These are phyloP conservation scores for Fusarium sororula DNA, from an alignment of 2,329 filamentous ascomycete genomes.

Conservation along the genomic window DNA sequence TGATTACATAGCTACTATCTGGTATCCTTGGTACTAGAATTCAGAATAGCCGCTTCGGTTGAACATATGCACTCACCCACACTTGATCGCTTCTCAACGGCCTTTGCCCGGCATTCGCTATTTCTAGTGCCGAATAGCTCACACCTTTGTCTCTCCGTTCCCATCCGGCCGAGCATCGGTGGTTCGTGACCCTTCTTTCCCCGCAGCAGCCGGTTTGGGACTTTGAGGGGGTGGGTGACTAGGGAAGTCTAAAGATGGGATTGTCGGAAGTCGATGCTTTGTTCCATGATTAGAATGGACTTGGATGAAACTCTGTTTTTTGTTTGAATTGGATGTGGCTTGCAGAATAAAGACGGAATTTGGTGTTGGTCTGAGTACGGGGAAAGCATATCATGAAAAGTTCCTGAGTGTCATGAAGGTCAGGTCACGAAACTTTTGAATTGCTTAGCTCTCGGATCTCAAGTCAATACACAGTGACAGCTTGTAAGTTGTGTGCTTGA, in stretches of 20 bases:
- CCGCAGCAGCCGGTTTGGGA: background rate
- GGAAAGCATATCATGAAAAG: background rate
- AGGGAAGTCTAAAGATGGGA: constrained; percentile 20
- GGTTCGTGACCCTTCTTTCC: background rate
- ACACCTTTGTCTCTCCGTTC: constrained; percentile 1
- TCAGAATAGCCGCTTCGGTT: background rate
- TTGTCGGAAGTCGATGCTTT: constrained; percentile 18
- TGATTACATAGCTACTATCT: background rate
- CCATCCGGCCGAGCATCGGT: constrained; percentile 14
- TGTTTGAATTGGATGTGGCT: background rate
- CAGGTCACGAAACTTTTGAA: too few relatives aligned
- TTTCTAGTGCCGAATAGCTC: constrained; percentile 6
- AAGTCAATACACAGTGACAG: background rate
- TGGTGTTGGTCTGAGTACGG: background rate
- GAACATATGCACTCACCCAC: background rate
- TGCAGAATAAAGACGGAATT: background rate
- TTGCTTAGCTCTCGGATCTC: background rate
- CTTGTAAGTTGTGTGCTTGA: background rate
- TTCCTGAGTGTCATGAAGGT: background rate
- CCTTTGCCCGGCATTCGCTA: constrained; percentile 28
- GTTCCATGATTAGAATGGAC: constrained; percentile 9
- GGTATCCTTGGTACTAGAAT: background rate
- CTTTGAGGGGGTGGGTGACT: constrained; percentile 11
- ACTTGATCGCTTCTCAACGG: constrained; percentile 6
- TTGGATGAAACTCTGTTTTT: background rate